A percentile compares a stretch with the other conserved stretches of the same genome.
phyloP scores from a whole-genome alignment of 495 filamentous ascomycete species.

The Pyronema omphalodes region DNA sequence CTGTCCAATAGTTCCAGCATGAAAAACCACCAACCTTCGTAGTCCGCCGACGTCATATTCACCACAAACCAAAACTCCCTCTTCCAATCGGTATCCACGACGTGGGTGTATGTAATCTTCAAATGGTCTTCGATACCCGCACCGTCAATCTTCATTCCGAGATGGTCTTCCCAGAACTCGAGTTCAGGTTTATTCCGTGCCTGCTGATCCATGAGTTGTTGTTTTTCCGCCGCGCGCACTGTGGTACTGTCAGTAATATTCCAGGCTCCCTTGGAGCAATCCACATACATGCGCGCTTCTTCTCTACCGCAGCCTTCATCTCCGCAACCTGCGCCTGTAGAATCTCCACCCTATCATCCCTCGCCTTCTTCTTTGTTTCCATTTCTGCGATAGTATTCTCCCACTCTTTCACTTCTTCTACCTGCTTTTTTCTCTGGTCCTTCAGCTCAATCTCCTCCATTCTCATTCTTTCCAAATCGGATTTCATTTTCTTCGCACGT shows the following conservation, averaged over 20 bases:
- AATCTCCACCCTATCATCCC: constrained; percentile 49
- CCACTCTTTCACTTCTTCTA: constrained; percentile 74
- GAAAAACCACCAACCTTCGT: constrained; percentile 25
- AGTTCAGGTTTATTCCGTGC: constrained; percentile 79
- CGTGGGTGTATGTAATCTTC: constrained; percentile 79
- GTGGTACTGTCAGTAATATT: not conserved
- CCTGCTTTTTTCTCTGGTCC: constrained; percentile 45
- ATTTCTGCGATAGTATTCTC: constrained; percentile 60
- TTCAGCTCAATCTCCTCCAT: constrained; percentile 16
- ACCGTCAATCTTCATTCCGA: constrained; percentile 79
- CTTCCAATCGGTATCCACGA: constrained; percentile 75
- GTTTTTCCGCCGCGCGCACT: constrained; percentile 19
- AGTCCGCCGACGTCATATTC: constrained; percentile 60
- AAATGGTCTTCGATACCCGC: constrained; percentile 66
- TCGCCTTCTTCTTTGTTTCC: constrained; percentile 54
- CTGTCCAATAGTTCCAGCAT: not conserved
- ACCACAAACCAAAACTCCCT: constrained; percentile 88
- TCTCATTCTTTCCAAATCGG: not conserved
- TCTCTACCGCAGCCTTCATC: constrained; percentile 49
- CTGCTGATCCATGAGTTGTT: constrained; percentile 35
- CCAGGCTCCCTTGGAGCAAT: not conserved
- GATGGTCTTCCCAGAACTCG: constrained; percentile 83
- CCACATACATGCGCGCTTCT: constrained; percentile 34
- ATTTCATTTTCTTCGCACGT: not conserved
- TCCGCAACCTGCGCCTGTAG: constrained; percentile 62